Conservation (phyloP, 306 rosid genomes). For the Nissolia schottii region DNA sequence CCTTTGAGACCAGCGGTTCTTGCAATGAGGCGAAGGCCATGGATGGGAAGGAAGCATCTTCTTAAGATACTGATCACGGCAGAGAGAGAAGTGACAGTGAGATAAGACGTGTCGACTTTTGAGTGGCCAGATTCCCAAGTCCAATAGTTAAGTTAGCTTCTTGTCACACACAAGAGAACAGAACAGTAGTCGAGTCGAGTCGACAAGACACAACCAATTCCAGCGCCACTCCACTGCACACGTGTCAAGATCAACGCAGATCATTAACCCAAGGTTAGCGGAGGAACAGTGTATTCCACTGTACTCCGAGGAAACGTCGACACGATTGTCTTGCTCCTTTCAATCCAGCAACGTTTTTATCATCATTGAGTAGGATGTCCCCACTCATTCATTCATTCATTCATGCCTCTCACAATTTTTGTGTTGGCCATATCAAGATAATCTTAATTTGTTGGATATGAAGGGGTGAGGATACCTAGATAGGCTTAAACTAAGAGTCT, state of each 20-base stretch:
- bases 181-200: not conserved
- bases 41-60: not conserved
- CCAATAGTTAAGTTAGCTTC: not conserved
- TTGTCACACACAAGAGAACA: not conserved
- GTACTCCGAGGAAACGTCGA: too few relatives aligned
- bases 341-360: too few relatives aligned
- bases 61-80: not conserved
- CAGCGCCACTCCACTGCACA: not conserved
- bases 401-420: too few relatives aligned
- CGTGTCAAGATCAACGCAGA: not conserved
- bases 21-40: not conserved
- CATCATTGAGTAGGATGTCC: too few relatives aligned
- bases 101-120: slow-evolving; percentile 23
- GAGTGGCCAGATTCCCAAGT: not conserved
- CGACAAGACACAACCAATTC: not conserved
- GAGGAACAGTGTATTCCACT: too few relatives aligned
- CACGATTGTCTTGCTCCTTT: too few relatives aligned
- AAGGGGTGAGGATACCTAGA: too few relatives aligned
- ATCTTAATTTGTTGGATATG: too few relatives aligned
- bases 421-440: too few relatives aligned
- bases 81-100: not conserved
- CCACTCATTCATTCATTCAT: too few relatives aligned
- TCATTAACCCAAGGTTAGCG: slow-evolving; percentile 17
- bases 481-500: too few relatives aligned
- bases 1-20: not conserved